Percentiles rank a stretch among this genome's conserved stretches.
These are phyloP conservation scores for Tephrocybe sp. DNA, from an alignment of 768 basidiomycete genomes.

Conservation along the genomic window DNA sequence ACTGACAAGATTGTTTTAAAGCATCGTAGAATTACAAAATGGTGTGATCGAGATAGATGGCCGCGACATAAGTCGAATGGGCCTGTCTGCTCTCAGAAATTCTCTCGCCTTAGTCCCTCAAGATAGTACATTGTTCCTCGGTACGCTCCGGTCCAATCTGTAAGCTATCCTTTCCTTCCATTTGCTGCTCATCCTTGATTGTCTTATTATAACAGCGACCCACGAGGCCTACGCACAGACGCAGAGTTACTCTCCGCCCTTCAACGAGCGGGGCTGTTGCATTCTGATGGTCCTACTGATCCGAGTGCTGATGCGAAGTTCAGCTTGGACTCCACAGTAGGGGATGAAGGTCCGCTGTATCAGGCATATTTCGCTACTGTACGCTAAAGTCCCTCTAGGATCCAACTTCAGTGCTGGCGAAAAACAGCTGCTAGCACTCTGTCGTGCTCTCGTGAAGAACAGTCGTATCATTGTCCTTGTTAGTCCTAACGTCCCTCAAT, in stretches of 20 bases:
- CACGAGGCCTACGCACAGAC: conserved; percentile 48
- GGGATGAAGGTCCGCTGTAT: conserved; percentile 58
- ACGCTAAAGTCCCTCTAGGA: conserved; percentile 29
- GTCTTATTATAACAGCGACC: conserved; percentile 12
- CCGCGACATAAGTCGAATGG: conserved; percentile 49
- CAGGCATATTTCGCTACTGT: background rate
- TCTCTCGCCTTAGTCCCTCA: conserved; percentile 71
- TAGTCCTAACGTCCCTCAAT: conserved; percentile 14
- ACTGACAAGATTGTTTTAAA: conserved; percentile 22
- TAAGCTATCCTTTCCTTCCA: conserved; percentile 11
- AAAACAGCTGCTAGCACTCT: conserved; percentile 62
- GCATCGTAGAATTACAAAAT: conserved; percentile 57
- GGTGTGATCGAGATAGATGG: conserved; percentile 65
- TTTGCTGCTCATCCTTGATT: background rate
- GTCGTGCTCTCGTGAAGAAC: conserved; percentile 62
- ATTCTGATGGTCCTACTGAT: conserved; percentile 42
- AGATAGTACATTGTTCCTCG: conserved; percentile 55
- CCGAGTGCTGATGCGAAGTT: conserved; percentile 61
- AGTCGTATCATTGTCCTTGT: conserved; percentile 60
- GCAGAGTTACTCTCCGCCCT: conserved; percentile 63
- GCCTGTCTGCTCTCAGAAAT: conserved; percentile 51
- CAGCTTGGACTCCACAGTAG: conserved; percentile 58
- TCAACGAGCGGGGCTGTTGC: conserved; percentile 60
- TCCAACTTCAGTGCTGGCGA: conserved; percentile 68
- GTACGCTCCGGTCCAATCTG: conserved; percentile 50